Conservation (phyloP, 108 stramenopile species). For the Pseudonitzschia delicatissima region DNA sequence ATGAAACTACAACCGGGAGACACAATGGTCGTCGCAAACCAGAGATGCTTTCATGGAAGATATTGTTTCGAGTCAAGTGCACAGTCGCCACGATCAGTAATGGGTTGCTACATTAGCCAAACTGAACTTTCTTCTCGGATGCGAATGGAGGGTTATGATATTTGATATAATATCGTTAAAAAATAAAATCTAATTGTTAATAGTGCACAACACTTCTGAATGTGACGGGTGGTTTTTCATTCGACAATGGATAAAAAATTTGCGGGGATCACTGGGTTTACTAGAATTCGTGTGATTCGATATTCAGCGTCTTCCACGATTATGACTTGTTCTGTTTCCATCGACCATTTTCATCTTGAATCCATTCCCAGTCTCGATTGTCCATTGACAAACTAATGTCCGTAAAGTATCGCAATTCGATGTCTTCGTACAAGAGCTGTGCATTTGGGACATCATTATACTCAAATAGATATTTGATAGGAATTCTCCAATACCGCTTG, state of each 20-base stretch:
- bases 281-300: no score
- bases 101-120: conserved; percentile 81
- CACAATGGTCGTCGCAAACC: conserved; percentile 79
- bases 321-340: conserved; percentile 13
- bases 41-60: conserved; percentile 78
- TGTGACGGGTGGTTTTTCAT: not conserved
- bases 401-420: conserved; percentile 27
- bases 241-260: not conserved
- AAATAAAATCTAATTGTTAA: no score
- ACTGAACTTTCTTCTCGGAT: conserved; percentile 55
- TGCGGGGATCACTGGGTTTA: not conserved
- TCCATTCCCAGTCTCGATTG: conserved; percentile 35
- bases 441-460: conserved; percentile 22
- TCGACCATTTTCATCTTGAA: conserved; percentile 7
- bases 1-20: conserved; percentile 69
- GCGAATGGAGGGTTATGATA: conserved; percentile 48
- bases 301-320: no score
- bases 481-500: conserved; percentile 21
- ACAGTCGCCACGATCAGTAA: conserved; percentile 52
- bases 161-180: no score
- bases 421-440: conserved; percentile 23
- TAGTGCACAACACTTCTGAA: no score
- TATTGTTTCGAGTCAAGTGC: conserved; percentile 43
- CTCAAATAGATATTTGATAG: conserved; percentile 30
- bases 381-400: conserved; percentile 23